phyloP scores from a whole-genome alignment of 202 grass and related monocot genomes.

The Hordeum pubiflorum region DNA sequence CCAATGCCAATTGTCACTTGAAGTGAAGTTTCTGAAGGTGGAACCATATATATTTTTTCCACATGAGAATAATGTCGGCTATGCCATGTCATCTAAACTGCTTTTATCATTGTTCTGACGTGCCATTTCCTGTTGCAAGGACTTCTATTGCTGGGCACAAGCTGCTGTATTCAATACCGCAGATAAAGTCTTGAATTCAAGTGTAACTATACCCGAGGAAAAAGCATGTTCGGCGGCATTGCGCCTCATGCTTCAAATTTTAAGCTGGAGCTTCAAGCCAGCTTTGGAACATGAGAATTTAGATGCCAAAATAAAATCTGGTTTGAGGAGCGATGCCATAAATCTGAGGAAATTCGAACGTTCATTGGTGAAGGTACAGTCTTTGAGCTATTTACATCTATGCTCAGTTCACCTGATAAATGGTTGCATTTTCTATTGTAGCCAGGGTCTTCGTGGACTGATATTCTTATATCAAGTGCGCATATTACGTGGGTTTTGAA shows the following conservation, averaged over 20 bases:
- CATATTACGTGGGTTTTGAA: conserved; percentile 77
- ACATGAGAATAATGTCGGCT: conserved; percentile 8
- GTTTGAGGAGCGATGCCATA: conserved; percentile 66
- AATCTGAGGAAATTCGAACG: conserved; percentile 86
- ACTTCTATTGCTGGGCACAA: conserved; percentile 97
- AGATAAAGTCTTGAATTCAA: conserved; percentile 64
- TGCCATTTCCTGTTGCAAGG: conserved; percentile 41
- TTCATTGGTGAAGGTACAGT: conserved; percentile 73
- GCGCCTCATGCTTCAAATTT: conserved; percentile 85
- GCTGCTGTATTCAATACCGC: conserved; percentile 56
- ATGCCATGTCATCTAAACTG: conserved; percentile 20
- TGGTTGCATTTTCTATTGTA: conserved; percentile 54
- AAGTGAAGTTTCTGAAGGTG: conserved; percentile 94
- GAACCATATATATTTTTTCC: not conserved
- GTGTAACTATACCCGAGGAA: conserved; percentile 54
- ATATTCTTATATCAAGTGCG: conserved; percentile 70
- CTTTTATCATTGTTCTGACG: conserved; percentile 30
- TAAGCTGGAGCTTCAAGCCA: conserved; percentile 82
- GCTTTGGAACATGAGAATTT: conserved; percentile 43
- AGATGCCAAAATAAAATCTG: conserved; percentile 51
- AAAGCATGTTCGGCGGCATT: conserved; percentile 71
- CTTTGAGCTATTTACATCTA: conserved; percentile 27
- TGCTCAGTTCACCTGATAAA: conserved; percentile 37
- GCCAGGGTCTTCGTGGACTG: conserved; percentile 80
- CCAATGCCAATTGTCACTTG: conserved; percentile 68